Base-by-base conservation (phyloP, 495 filamentous ascomycete species). In the Emericellopsis terricola region DNA sequence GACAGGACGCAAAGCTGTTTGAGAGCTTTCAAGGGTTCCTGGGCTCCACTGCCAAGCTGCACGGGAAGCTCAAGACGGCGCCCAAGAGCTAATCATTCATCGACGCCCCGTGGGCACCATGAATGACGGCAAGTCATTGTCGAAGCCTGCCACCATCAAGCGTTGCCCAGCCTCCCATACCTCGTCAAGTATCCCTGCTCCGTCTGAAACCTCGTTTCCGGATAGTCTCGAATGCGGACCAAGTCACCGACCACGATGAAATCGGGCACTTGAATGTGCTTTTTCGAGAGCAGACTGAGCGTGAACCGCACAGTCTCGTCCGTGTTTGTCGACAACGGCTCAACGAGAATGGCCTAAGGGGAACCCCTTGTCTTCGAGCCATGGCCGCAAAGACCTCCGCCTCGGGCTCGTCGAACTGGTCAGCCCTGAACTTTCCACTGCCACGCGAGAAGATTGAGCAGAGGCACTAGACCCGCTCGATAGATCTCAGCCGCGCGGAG, bases 21-120 rank as follows among this genome's bases (percentile, higher is more conserved):
- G 78, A 83, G 50, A 85, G 80, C 47, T 81, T 87, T 41, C 80
- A 75, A 41, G 80, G 78, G 2, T 75, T 82, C 71, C 18, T 83
- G 19, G 76, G 69, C 38, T 38, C 45, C 18, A 48, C 48, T 28
- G 21, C 33, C 15, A 20, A 33, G 18, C 20, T 11, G 31, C 9
- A 4, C 11, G 10, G 9, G 18, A n/a, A n/a, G n/a, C 6, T 26
- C 9, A 30, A n/a, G 28, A 30, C 28, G 9, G 15, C 8, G 8
- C 23, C n/a, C n/a, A n/a, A 27, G 7, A 27, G 7, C 23, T 27
- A 7, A 27, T n/a, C 7, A 13, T n/a, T 34, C 7, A 27, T 27
- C 4, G 17, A 3, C 13, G 17, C 14, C 2, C 9, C 10, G 1
- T n/a, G n/a, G n/a, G n/a, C 14, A 2, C 0, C 15, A 19, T 10